phyloP scores from a whole-genome alignment of 805 yeast species.

The Gaillardinia entomophila region DNA sequence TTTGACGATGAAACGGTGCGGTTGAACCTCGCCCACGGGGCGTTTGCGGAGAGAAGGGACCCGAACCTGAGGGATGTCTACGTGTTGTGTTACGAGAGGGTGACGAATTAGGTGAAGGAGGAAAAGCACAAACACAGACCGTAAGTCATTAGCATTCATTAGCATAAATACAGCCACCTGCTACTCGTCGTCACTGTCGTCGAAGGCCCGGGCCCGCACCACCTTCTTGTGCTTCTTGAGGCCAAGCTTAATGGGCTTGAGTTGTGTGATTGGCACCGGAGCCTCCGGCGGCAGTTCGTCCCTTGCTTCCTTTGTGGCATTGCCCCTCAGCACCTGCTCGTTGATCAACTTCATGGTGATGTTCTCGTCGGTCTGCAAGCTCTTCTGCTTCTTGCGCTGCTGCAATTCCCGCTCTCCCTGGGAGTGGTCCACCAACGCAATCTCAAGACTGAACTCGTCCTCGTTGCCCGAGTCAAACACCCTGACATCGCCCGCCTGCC shows the following conservation, averaged over 20 bases:
- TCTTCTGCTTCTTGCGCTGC: slow-evolving; percentile 27
- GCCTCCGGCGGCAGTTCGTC: neutral
- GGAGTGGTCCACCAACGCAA: slow-evolving; percentile 21
- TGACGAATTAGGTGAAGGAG: too few species aligned
- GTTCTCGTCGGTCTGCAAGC: slow-evolving; percentile 42
- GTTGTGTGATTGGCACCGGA: neutral
- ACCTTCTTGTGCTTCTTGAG: neutral
- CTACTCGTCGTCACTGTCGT: slow-evolving; percentile 21
- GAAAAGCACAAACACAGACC: too few species aligned
- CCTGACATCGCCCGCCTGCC: slow-evolving; percentile 47
- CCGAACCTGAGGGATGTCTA: slow-evolving; percentile 54
- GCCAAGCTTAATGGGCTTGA: neutral
- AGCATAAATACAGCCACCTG: too few species aligned
- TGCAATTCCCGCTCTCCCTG: slow-evolving; percentile 27
- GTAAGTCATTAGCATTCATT: too few species aligned
- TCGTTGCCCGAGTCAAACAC: slow-evolving; percentile 35
- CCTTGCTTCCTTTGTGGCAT: slow-evolving; percentile 4
- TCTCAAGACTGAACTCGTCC: slow-evolving; percentile 32
- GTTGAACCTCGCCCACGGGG: slow-evolving; percentile 42
- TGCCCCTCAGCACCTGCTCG: slow-evolving; percentile 48
- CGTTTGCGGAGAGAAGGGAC: slow-evolving; percentile 26
- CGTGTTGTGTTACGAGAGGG: slow-evolving; percentile 58
- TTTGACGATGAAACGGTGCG: slow-evolving; percentile 68
- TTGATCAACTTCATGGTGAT: slow-evolving; percentile 37
- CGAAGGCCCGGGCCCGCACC: slow-evolving; percentile 6